Evolutionary conservation across 2,329 filamentous ascomycete species (phyloP), one percentile per base, ranked within the genome.

Genomic region (Ophiostoma tasmaniense): DNA sequence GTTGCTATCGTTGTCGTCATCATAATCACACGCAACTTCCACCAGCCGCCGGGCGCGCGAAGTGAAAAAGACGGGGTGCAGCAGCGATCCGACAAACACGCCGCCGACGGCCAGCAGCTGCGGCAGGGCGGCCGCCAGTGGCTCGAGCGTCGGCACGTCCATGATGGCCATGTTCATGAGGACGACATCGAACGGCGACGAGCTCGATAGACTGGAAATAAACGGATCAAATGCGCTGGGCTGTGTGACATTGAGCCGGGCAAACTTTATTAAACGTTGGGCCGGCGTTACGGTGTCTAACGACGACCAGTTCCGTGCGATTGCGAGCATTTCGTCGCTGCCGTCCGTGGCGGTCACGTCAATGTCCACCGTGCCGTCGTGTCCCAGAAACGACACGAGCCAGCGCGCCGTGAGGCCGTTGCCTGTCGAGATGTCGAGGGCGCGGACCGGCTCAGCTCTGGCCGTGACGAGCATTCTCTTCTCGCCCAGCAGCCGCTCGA

Each of bases 11-110:
- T 52, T 20, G 6, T 10, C 17, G 10, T 52, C 20, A 20, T 52
- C 45, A 11, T 52, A 52, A 7, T 52, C 45, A 6, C 7, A n/a
- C 20, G n/a, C 5, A n/a, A 52, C 45, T 10, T 52, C 45, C 3
- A 52, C n/a, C 1, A 52, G 20, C 8, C 45, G 45, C 17, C 5
- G 80, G 78, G 8, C 77, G 74, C 1, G 78, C 1, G 80, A 79
- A 3, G 82, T 84, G 72, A 82, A 80, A 74, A 84, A 83, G 4
- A 81, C 78, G 6, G 82, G 82, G 70, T 84, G 82, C 10, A 84
- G 79, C 52, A 83, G 71, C 0, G 80, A 81, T 0, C 78, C 80
- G n/a, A 81, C 79, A 71, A 83, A 82, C 78, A 81, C 77, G 64
- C 77, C 81, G 22, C 77, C 76, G 10, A 75, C 75, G 25, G 78